Conservation (phyloP, 2,329 filamentous ascomycete species). For the Fusarium sacchari region DNA sequence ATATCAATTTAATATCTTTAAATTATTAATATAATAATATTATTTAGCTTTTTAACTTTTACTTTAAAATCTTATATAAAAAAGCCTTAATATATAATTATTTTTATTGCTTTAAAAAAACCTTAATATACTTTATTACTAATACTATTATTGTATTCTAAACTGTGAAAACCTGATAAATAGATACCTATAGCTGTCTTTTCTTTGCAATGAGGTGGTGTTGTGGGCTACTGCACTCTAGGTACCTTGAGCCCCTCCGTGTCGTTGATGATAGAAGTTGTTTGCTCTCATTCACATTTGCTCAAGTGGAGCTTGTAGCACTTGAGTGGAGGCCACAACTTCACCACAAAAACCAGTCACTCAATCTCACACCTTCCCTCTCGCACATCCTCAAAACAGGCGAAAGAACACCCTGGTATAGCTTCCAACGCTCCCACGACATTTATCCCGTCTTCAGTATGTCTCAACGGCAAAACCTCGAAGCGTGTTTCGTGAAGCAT, state of each 20-base stretch:
- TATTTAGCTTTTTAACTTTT: too few relatives aligned
- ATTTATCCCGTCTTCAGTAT: not conserved
- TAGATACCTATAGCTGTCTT: too few relatives aligned
- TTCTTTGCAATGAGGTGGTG: not conserved
- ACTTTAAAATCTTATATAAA: too few relatives aligned
- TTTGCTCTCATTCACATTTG: not conserved
- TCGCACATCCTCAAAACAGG: not conserved
- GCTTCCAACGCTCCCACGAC: not conserved
- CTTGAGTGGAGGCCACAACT: not conserved
- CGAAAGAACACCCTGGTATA: fast-evolving
- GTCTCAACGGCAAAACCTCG: not conserved
- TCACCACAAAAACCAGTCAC: not conserved
- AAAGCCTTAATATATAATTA: too few relatives aligned
- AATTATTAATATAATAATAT: too few relatives aligned
- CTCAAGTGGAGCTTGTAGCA: not conserved
- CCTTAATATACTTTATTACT: too few relatives aligned
- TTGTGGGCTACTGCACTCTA: fast-evolving
- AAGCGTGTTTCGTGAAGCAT: not conserved
- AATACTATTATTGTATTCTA: too few relatives aligned
- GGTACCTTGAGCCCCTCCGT: too few relatives aligned
- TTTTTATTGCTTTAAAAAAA: too few relatives aligned
- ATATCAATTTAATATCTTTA: too few relatives aligned
- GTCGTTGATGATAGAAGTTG: not conserved
- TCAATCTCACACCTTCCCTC: not conserved
- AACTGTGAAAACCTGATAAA: too few relatives aligned